Evolutionary conservation across 306 rosid species (phyloP).

Genomic region (Inga leiocalycina): DNA sequence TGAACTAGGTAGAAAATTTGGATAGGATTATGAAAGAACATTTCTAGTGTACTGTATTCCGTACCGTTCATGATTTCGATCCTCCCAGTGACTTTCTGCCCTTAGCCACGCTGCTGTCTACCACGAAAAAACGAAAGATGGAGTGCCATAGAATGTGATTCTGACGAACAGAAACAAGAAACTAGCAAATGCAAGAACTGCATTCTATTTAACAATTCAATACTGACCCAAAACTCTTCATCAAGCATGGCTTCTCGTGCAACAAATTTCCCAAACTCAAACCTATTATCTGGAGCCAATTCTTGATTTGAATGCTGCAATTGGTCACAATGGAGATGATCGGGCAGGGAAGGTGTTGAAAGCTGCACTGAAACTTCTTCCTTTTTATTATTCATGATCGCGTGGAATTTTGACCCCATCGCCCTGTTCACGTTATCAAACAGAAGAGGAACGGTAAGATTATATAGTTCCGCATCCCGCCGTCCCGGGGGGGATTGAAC

Average conservation of each 20-base stretch:
- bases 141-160: neutral
- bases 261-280: conserved; percentile 60
- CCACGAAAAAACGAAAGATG: conserved; percentile 20
- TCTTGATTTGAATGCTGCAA: conserved; percentile 56
- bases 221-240: conserved; percentile 76
- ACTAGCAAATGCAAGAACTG: neutral
- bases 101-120: conserved; percentile 85
- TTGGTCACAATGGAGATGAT: conserved; percentile 52
- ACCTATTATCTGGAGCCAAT: conserved; percentile 29
- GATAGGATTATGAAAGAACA: neutral
- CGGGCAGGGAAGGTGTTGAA: conserved; percentile 35
- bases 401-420: conserved; percentile 35
- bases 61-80: conserved; percentile 40
- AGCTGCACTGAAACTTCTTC: conserved; percentile 52
- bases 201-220: neutral
- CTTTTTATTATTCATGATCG: conserved; percentile 39
- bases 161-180: neutral
- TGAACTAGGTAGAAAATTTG: too few relatives aligned
- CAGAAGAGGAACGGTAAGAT: neutral
- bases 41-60: neutral
- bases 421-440: conserved; percentile 40
- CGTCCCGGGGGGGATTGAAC: neutral
- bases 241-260: conserved; percentile 67
- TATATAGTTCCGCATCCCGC: conserved; percentile 11
- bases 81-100: conserved; percentile 72